A percentile compares a stretch with the other conserved stretches of the same genome.
phyloP scores from a whole-genome alignment of 2,329 filamentous ascomycete species.

The Seiridium cupressi region DNA sequence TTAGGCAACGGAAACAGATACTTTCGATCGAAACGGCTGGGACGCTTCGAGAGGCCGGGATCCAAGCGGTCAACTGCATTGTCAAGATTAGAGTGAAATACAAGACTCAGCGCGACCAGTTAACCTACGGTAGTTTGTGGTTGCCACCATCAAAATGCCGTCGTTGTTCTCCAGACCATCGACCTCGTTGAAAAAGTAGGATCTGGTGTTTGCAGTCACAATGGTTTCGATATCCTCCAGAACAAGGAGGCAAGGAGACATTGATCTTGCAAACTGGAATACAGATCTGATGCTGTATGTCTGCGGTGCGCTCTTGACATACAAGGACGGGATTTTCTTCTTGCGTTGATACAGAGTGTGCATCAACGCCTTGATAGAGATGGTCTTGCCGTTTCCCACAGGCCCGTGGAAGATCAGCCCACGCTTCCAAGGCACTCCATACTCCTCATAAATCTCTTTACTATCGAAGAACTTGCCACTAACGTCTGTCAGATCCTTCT shows the following conservation, averaged over 20 bases:
- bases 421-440: conserved; percentile 68
- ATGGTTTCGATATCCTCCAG: conserved; percentile 70
- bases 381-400: conserved; percentile 64
- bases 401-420: conserved; percentile 66
- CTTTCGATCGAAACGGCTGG: conserved; percentile 62
- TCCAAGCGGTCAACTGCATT: conserved; percentile 55
- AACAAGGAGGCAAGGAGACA: conserved; percentile 65
- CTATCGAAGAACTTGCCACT: conserved; percentile 62
- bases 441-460: conserved; percentile 52
- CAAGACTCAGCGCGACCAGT: background rate
- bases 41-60: conserved; percentile 62
- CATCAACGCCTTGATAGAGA: conserved; percentile 69
- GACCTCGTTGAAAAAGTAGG: conserved; percentile 70
- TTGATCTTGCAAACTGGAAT: conserved; percentile 55
- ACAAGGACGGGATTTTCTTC: conserved; percentile 54
- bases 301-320: conserved; percentile 61
- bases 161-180: conserved; percentile 67
- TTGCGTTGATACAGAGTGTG: conserved; percentile 53
- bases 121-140: conserved; percentile 49
- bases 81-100: background rate
- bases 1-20: conserved; percentile 51
- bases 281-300: conserved; percentile 42
- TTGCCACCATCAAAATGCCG: conserved; percentile 65
- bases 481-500: conserved; percentile 59
- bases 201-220: conserved; percentile 54